Evolutionary conservation across 2,329 filamentous ascomycete species (phyloP).

Genomic region (Fusarium sp.): DNA sequence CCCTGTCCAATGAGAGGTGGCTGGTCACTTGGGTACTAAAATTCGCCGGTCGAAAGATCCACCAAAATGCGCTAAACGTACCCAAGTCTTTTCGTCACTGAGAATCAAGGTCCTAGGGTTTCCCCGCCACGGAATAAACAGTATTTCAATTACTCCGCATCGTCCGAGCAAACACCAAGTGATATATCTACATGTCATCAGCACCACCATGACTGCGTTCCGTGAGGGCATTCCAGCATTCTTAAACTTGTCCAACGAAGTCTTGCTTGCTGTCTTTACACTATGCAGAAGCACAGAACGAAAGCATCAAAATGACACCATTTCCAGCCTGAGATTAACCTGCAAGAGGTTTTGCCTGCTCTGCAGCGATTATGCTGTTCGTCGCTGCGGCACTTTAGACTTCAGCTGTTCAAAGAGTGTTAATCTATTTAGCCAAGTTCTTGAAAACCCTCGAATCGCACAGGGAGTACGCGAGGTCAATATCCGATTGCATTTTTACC

Average conservation of each 20-base stretch:
- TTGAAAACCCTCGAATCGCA: neutral
- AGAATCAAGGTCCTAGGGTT: neutral
- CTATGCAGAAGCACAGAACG: neutral
- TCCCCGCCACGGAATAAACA: neutral
- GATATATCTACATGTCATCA: accelerated
- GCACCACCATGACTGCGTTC: neutral
- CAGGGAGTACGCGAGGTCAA: neutral
- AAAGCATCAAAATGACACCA: neutral
- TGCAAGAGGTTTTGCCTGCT: neutral
- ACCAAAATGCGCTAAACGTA: neutral
- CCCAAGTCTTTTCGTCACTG: neutral
- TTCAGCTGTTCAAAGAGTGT: neutral
- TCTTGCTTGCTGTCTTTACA: neutral
- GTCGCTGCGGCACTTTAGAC: neutral
- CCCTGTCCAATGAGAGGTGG: too few species aligned
- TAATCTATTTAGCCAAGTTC: neutral
- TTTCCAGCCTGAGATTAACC: neutral
- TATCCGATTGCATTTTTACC: neutral
- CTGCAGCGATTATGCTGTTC: neutral
- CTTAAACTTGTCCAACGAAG: neutral
- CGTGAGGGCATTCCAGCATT: accelerated
- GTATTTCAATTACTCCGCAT: neutral
- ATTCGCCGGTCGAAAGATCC: neutral
- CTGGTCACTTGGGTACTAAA: neutral
- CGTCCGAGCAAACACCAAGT: neutral